Evolutionary conservation across 306 rosid genomes (phyloP), one percentile per base, ranked within the genome.

Genomic region (Canavalia gladiata): DNA sequence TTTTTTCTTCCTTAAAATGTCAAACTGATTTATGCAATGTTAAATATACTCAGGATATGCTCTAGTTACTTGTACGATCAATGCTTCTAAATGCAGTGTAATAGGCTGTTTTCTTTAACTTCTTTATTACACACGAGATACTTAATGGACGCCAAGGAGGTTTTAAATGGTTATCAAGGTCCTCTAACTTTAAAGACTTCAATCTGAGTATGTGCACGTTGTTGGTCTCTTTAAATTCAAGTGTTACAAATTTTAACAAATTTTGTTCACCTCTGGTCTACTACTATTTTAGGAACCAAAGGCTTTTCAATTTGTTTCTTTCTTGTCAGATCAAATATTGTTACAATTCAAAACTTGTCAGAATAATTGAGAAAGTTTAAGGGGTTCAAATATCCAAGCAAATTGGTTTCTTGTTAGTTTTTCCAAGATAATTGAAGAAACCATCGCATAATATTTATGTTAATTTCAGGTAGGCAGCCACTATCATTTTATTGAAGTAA

Each of bases 381-480:
- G 49, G 52, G 49, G 9, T 63, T 37, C 65, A 66, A 76, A 52
- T 59, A 33, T 18, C 77, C 59, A 42, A 76, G 46, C n/a, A 47
- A 63, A 18, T 80, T 8, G 46, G 51, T 69, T 49, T 67, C 31
- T 11, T 55, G 3, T 77, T 58, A 31, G 9, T 46, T 39, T 8
- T 64, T 68, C 63, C 59, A 82, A 72, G 43, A 31, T 76, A 5
- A 66, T 45, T 2, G 11, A 79, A 66, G 29, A 7, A 58, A 73
- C 5, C 9, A 49, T 67, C 47, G 75, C 55, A 62, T 50, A 74
- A 74, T 67, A 7, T 18, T 55, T 71, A 34, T 56, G 59, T 81
- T 51, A 52, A 69, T 42, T 87, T 69, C 90, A 93, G 97, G 90
- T 93, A 78, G 98, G 98, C 55, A 93, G 98, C 85, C 94, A 91